Conservation (phyloP, 2,329 filamentous ascomycete species). For the Clarireedia paspali region DNA sequence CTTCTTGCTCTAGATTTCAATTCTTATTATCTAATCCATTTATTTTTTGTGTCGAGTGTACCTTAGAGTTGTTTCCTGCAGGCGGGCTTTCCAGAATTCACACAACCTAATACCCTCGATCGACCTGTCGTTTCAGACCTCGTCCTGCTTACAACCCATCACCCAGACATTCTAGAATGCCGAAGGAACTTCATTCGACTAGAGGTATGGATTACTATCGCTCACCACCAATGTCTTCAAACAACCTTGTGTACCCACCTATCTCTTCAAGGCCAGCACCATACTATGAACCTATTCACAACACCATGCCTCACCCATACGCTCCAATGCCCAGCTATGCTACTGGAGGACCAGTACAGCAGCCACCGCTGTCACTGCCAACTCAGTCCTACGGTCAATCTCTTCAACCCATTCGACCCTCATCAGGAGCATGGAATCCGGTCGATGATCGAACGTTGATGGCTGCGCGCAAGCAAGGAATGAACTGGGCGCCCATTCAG, state of each 20-base stretch:
- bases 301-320: slow-evolving; percentile 3
- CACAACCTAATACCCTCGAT: background rate
- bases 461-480: slow-evolving; percentile 60
- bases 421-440: slow-evolving; percentile 62
- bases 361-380: slow-evolving; percentile 9
- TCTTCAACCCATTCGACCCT: slow-evolving; percentile 36
- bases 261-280: slow-evolving; percentile 1
- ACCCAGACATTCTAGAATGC: slow-evolving; percentile 3
- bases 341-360: slow-evolving; percentile 14
- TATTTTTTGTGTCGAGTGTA: slow-evolving; percentile 6
- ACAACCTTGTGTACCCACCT: slow-evolving; percentile 2
- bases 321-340: slow-evolving; percentile 6
- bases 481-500: slow-evolving; percentile 81
- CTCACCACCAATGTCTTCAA: slow-evolving; percentile 6
- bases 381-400: slow-evolving; percentile 8
- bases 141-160: background rate
- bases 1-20: slow-evolving; percentile 4
- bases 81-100: background rate
- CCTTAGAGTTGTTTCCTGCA: background rate
- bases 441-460: slow-evolving; percentile 70
- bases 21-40: slow-evolving; percentile 3
- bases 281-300: slow-evolving; percentile 9
- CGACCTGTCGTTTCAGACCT: background rate
- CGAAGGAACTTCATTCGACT: slow-evolving; percentile 1
- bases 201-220: slow-evolving; percentile 9